Conservation (phyloP, 2,329 filamentous ascomycete species). For the Chaetoscypha palmicola region DNA sequence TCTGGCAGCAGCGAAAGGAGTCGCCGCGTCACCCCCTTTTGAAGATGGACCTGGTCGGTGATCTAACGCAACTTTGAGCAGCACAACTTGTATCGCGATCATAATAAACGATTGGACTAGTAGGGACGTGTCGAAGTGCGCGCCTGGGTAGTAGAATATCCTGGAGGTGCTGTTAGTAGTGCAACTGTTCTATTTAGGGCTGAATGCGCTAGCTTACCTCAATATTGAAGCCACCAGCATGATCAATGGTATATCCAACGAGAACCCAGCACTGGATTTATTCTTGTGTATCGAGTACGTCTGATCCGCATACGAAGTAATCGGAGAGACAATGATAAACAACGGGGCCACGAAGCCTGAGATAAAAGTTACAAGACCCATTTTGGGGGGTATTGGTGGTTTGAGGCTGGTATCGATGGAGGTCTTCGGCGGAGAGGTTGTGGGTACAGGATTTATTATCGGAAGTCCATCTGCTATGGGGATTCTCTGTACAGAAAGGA, state of each 20-base stretch:
- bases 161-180: constrained; percentile 33
- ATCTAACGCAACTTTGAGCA: constrained; percentile 63
- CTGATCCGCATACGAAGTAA: constrained; percentile 61
- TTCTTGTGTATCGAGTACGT: constrained; percentile 56
- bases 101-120: constrained; percentile 60
- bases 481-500: neutral
- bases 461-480: constrained; percentile 1
- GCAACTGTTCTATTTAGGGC: neutral
- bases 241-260: constrained; percentile 63
- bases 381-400: constrained; percentile 19
- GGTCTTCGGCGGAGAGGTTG: too few relatives aligned
- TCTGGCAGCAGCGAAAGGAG: constrained; percentile 51
- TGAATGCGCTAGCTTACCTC: constrained; percentile 39
- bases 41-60: constrained; percentile 53
- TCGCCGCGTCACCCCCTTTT: constrained; percentile 52
- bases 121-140: constrained; percentile 56
- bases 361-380: constrained; percentile 31
- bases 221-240: constrained; percentile 64
- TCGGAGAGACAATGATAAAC: constrained; percentile 56
- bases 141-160: constrained; percentile 64
- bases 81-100: constrained; percentile 54
- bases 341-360: constrained; percentile 53
- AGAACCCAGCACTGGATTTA: constrained; percentile 61
- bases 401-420: too few relatives aligned
- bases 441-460: neutral